A percentile compares a stretch with the other conserved stretches of the same genome.
Conservation (phyloP, 2,329 filamentous ascomycete genomes). For the Aspergillus latus region DNA sequence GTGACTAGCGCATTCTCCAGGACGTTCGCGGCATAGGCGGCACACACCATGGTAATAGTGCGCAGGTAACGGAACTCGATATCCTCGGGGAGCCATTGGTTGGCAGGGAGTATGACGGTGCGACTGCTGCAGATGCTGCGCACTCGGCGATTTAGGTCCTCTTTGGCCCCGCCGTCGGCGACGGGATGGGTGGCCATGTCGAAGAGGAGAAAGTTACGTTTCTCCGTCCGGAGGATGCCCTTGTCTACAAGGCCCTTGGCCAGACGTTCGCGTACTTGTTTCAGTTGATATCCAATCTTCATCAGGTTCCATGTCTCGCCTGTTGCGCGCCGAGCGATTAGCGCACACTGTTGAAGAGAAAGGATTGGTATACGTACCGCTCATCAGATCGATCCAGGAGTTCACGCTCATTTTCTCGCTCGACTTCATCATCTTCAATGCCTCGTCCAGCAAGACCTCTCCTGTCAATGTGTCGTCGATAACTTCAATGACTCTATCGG, state of each 20-base stretch:
- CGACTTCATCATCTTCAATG: constrained; percentile 99
- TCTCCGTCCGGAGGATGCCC: constrained; percentile 96
- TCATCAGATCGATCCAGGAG: constrained; percentile 99
- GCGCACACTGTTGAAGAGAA: neutral
- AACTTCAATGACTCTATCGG: constrained; percentile 93
- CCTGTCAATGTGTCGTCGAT: constrained; percentile 95
- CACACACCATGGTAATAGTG: constrained; percentile 95
- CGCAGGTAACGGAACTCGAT: constrained; percentile 91
- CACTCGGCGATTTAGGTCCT: constrained; percentile 91
- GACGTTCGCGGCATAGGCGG: constrained; percentile 95
- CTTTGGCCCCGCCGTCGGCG: constrained; percentile 93
- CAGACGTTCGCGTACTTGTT: constrained; percentile 95
- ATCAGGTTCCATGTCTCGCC: constrained; percentile 99
- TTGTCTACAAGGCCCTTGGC: constrained; percentile 98
- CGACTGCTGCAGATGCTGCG: constrained; percentile 89
- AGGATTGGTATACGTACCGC: constrained; percentile 60
- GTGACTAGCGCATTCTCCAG: constrained; percentile 96
- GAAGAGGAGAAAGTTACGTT: constrained; percentile 98
- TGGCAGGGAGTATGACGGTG: constrained; percentile 83
- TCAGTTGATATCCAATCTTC: constrained; percentile 99
- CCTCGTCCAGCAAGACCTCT: constrained; percentile 95
- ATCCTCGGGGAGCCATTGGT: constrained; percentile 88
- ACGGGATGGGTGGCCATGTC: constrained; percentile 99
- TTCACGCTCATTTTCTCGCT: constrained; percentile 99
- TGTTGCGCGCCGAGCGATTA: constrained; percentile 39